Base-by-base conservation (phyloP, 2,329 filamentous ascomycete species). In the Colletotrichum incanum region DNA sequence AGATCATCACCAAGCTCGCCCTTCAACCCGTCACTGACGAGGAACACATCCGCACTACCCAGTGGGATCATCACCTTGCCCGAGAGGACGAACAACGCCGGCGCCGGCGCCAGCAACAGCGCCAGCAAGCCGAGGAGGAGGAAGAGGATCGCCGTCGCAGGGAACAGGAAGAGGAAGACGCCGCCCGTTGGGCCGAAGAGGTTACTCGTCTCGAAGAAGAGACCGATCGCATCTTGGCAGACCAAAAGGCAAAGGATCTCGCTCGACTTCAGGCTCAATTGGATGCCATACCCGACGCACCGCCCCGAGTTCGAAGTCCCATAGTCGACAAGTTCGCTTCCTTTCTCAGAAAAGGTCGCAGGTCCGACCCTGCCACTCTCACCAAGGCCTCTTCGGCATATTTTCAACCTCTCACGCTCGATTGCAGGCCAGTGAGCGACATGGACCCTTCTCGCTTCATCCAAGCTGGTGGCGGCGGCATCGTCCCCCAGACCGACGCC, bases 401-500 rank as follows among this genome's bases (percentile, higher is more conserved):
- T 43, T 71, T 74, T 39, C 68, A 72, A 43, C 64, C 56, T 47
- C 63, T 68, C 20, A 58, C 60, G 20, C 60, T 45, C 41, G 68
- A 72, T 34, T 64, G 47, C 54, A 59, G 69, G 59, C 69, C 69
- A 28, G 69, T 55, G 50, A 71, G 62, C 41, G 47, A 50, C 52
- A 70, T 73, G 71, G 61, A 71, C 41, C 71, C 71, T n/a, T 58
- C 67, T 37, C 66, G 72, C 64, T 81, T 81, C 60, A 86, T 87
- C 68, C 82, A 85, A 71, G 78, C 79, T n/a, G 85, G 85, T 34
- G 85, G 84, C 16, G 84, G 79, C 74, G 85, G 85, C 69, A 83
- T 86, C 68, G 83, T 86, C 7, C 84, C 85, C 49, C 85, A 86
- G 63, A 91, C 87, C 54, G 94, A 97, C 84, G 93, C 93, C 28